Conservation (phyloP, 371 early-diverging fungal genomes). For the Saksenaea oblongispora region DNA sequence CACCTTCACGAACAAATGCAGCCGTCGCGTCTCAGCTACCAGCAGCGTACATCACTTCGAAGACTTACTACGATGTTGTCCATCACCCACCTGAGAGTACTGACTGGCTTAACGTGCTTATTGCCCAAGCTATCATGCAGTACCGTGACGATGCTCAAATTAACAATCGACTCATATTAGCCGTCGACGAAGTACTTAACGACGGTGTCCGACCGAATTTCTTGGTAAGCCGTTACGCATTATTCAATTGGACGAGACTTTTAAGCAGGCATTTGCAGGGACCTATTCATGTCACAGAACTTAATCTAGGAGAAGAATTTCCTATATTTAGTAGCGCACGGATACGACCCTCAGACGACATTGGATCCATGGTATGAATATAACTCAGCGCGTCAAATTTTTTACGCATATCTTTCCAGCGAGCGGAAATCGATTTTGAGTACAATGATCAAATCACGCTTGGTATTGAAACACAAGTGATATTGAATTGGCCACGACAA, state of each 20-base stretch:
- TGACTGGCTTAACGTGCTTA: slow-evolving; percentile 91
- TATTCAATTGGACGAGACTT: not conserved
- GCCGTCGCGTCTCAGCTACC: slow-evolving; percentile 32
- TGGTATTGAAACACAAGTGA: slow-evolving; percentile 79
- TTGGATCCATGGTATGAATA: slow-evolving; percentile 65
- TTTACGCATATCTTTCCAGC: slow-evolving; percentile 27
- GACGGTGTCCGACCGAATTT: slow-evolving; percentile 78
- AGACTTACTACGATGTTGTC: slow-evolving; percentile 63
- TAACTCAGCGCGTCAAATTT: not conserved
- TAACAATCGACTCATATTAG: slow-evolving; percentile 68
- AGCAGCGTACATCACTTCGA: slow-evolving; percentile 52
- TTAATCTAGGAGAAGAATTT: slow-evolving; percentile 89
- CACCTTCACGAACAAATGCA: slow-evolving; percentile 29
- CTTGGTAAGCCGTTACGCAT: slow-evolving; percentile 53
- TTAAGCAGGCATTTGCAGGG: slow-evolving; percentile 63
- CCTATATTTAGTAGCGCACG: slow-evolving; percentile 76
- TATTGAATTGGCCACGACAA: slow-evolving; percentile 90
- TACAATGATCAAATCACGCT: slow-evolving; percentile 79
- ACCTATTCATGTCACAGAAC: slow-evolving; percentile 83
- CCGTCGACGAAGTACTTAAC: slow-evolving; percentile 81
- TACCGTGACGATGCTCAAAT: slow-evolving; percentile 84
- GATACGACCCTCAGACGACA: slow-evolving; percentile 71
- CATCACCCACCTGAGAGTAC: slow-evolving; percentile 79
- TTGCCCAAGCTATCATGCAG: slow-evolving; percentile 83
- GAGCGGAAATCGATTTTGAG: slow-evolving; percentile 81